These are phyloP conservation scores for Suillus plorans DNA, from an alignment of 768 basidiomycete genomes.

Conservation along the genomic window DNA sequence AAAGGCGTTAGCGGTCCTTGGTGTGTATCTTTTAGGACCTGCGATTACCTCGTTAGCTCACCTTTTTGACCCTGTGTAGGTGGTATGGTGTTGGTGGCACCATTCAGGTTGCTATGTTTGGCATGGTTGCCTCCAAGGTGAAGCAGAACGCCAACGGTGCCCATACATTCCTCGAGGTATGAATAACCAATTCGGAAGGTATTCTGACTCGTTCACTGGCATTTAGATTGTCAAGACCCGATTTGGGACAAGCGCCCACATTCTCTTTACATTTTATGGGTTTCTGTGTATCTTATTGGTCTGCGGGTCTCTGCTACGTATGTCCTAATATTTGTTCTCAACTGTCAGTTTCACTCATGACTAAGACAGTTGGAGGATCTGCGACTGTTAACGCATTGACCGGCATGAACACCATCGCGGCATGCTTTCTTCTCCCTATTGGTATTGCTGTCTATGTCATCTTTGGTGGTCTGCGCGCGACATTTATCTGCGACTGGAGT, in stretches of 20 bases:
- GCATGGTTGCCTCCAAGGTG: constrained; percentile 52
- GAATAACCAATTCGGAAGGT: neutral
- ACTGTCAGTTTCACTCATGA: neutral
- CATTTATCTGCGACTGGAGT: constrained; percentile 45
- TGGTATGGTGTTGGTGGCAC: constrained; percentile 55
- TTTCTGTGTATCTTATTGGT: constrained; percentile 52
- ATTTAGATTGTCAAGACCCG: constrained; percentile 46
- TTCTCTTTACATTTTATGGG: constrained; percentile 53
- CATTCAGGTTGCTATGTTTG: constrained; percentile 53
- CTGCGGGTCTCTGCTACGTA: constrained; percentile 49
- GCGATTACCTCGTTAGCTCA: neutral
- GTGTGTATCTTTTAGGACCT: constrained; percentile 21
- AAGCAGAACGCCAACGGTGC: constrained; percentile 61
- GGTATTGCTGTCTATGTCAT: constrained; percentile 44
- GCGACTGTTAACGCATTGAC: constrained; percentile 47
- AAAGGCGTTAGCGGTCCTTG: constrained; percentile 49
- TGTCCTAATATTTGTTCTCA: constrained; percentile 12
- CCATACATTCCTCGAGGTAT: constrained; percentile 54
- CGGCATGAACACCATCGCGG: constrained; percentile 44
- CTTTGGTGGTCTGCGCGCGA: constrained; percentile 43
- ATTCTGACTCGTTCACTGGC: neutral
- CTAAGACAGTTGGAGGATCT: constrained; percentile 39
- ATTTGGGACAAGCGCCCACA: constrained; percentile 46
- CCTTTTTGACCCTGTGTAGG: constrained; percentile 22
- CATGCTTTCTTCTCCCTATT: constrained; percentile 45